phyloP scores from a whole-genome alignment of 176 grass and related monocot genomes.

The Carex littledalei region DNA sequence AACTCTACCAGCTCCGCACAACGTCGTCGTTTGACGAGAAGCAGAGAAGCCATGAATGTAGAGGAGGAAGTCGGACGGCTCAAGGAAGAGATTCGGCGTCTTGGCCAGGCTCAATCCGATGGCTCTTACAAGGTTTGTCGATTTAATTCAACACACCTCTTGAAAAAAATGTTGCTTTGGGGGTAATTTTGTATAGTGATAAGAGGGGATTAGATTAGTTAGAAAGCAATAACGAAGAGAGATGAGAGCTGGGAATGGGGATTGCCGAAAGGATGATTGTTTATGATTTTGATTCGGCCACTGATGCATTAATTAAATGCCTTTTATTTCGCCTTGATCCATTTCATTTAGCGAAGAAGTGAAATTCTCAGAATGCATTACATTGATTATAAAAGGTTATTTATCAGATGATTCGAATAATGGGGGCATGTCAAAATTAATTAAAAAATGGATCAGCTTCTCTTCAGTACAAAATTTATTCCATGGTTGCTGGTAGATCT shows the following conservation, averaged over 20 bases:
- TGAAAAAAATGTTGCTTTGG: background rate
- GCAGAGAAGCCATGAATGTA: conserved; percentile 60
- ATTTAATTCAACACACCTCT: conserved; percentile 5
- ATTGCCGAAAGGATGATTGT: background rate
- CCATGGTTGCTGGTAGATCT: background rate
- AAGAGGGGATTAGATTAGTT: background rate
- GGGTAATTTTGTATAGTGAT: background rate
- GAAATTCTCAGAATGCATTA: background rate
- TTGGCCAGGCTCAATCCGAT: conserved; percentile 63
- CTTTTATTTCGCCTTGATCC: background rate
- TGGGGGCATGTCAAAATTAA: background rate
- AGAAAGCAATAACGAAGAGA: background rate
- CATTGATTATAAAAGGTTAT: background rate
- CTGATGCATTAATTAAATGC: background rate
- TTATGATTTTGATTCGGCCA: background rate
- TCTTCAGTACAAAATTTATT: background rate
- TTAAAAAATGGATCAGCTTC: background rate
- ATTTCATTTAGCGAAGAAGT: background rate
- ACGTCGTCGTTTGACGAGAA: background rate
- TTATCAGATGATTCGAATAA: background rate
- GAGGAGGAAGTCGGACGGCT: conserved; percentile 89
- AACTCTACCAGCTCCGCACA: background rate
- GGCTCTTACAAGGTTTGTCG: conserved; percentile 74
- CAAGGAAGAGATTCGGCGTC: conserved; percentile 91
- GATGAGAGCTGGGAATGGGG: background rate